Base-by-base conservation (phyloP, 352 stramenopile species). In the Globisporangium heterothallicum region DNA sequence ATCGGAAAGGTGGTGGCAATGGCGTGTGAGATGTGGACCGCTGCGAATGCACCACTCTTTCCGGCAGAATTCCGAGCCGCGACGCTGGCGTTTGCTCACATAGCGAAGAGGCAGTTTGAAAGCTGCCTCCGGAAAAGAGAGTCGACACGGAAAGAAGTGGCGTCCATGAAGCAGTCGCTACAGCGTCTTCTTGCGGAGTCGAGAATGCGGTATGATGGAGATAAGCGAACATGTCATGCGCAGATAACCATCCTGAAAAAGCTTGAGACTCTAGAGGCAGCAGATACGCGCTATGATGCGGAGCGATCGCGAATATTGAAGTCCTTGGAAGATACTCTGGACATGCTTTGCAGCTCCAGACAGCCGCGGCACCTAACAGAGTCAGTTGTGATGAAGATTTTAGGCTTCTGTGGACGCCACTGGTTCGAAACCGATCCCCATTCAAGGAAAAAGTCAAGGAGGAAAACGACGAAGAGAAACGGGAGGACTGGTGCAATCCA, bases 201-300 rank as follows among this genome's bases (percentile, higher is more conserved):
- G 10, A 84, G 80, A 61, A 65, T 89, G 42, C 61, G 59, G 44
- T 85, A 74, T 22, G 76, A 84, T 32, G 55, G 78, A 48, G 58
- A 64, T 6, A 34, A 69, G 13, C 59, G 61, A 1, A 34, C 25
- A 26, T 73, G 65, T 21, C 67, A 56, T 18, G 60, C 66, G 32
- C 69, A 78, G 41, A 58, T 73, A 4, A 78, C 70, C 13, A 48
- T 84, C 0, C 18, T 81, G 30, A 59, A 58, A 36, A 68, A 68
- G 30, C 61, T 84, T 22, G 54, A 60, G 13, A 47, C 64, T 3
- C 43, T 76, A 18, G 63, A 70, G 38, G 38, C 29, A 36, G 75
- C 71, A 4, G 70, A 83, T 42, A 46, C 35, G 5, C 49, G 60
- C 14, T 82, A 73, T 29, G 70, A 80, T 21, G 22, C 27, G 3